Base-by-base conservation (phyloP, 1,284 basidiomycete species). In the Stygiomarasmius scandens region DNA sequence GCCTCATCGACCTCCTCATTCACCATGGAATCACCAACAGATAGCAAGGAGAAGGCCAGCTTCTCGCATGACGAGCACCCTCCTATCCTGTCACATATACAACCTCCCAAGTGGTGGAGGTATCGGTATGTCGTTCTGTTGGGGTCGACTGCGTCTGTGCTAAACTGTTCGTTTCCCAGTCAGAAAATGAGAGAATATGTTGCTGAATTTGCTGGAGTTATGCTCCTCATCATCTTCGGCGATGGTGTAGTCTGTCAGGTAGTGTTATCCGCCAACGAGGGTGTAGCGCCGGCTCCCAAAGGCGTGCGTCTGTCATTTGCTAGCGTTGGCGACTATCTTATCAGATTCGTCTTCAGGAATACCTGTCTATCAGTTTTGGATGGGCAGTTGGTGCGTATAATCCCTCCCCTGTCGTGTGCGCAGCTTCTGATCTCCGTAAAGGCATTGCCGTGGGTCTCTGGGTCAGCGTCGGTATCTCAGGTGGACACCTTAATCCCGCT, bases 401-500 rank as follows among this genome's bases (percentile, higher is more conserved):
- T 41, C 48, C 11, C 20, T n/a, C 20, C 23, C 70, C 59, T n/a
- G 6, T 51, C 41, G 59, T 25, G 6, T 36, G 19, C 25, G n/a
- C 3, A 46, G 8, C 38, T 36, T 23, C 25, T 29, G 16, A 38
- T 25, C 11, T 47, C 38, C 2, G 16, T 1, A 24, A 11, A 59
- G 55, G 58, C 44, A 48, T 71, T 1, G 82, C 84, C 8, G 73
- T 92, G 65, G 89, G 87, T 43, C 86, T 86, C 2, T 90, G 86
- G 86, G 74, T 84, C 5, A 80, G 81, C 12, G 80, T 77, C 51
- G 84, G 84, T 48, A 81, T 89, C 57, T 89, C 88, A 49, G 89
- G 90, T 19, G 90, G 89, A 32, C 90, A 92, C 66, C 82, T 92
- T 61, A 92, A 92, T 66, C 90, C 90, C 46, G 89, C 88, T 23